These are phyloP conservation scores for Ophiorrhiza pumila DNA, from an alignment of 257 asterid species.

Conservation along the genomic window DNA sequence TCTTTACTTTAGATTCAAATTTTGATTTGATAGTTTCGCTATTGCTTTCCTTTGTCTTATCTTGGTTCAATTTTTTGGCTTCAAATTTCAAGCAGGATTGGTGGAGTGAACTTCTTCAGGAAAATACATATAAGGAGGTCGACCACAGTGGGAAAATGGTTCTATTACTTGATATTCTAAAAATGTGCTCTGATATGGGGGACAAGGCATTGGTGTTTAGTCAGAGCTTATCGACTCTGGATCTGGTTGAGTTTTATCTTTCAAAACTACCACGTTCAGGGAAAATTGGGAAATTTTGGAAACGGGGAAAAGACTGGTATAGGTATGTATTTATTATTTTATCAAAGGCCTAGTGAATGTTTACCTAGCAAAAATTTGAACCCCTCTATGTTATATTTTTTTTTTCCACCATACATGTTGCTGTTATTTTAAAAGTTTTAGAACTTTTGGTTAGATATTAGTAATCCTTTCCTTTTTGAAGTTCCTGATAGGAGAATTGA, in stretches of 20 bases:
- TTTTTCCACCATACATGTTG: not conserved
- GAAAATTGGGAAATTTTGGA: slow-evolving; percentile 76
- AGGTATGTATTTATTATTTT: slow-evolving; percentile 49
- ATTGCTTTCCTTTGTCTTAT: slow-evolving; percentile 6
- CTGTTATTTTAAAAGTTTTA: not conserved
- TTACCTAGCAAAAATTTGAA: not conserved
- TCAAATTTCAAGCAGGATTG: slow-evolving; percentile 58
- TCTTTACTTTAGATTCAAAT: slow-evolving; percentile 19
- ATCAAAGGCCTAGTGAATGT: not conserved
- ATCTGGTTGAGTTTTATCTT: slow-evolving; percentile 82
- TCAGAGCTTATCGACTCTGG: slow-evolving; percentile 84
- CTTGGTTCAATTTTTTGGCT: not conserved
- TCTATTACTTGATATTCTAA: slow-evolving; percentile 78
- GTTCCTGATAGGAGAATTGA: not conserved
- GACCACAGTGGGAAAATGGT: slow-evolving; percentile 96
- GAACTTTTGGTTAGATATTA: not conserved
- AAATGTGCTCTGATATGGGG: slow-evolving; percentile 75
- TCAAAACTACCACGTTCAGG: slow-evolving; percentile 70
- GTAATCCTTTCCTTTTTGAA: not conserved
- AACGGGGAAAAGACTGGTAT: slow-evolving; percentile 96
- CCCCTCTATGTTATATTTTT: not conserved
- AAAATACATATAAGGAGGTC: slow-evolving; percentile 57
- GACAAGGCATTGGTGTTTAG: slow-evolving; percentile 94
- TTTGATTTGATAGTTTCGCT: not conserved
- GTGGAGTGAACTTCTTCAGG: slow-evolving; percentile 89